A percentile compares a stretch with the other conserved stretches of the same genome.
Evolutionary conservation across 73 alveolate genomes (phyloP).

Genomic region (Chromera velia): DNA sequence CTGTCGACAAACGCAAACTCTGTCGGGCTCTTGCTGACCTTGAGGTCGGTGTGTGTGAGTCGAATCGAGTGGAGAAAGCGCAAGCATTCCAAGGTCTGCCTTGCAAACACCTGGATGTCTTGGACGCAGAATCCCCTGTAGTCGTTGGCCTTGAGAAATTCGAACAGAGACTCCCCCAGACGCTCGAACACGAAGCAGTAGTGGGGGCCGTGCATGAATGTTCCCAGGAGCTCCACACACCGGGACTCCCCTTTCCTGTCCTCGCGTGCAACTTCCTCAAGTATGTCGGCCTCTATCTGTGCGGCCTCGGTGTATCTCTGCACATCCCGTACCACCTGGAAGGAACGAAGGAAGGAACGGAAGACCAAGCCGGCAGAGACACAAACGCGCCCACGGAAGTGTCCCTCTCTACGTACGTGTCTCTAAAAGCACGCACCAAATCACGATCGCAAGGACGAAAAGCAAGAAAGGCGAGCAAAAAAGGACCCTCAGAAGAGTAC

Average conservation of each 20-base stretch:
- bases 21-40: too few relatives aligned
- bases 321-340: slow-evolving; percentile 69
- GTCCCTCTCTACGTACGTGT: too few relatives aligned
- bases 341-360: too few relatives aligned
- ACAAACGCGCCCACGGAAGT: too few relatives aligned
- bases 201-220: slow-evolving; percentile 52
- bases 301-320: slow-evolving; percentile 71
- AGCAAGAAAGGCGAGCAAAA: too few relatives aligned
- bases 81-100: not conserved
- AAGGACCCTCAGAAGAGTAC: too few relatives aligned
- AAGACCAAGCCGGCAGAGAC: too few relatives aligned
- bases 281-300: slow-evolving; percentile 65
- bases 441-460: too few relatives aligned
- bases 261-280: slow-evolving; percentile 44
- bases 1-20: too few relatives aligned
- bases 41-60: not conserved
- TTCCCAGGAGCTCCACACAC: slow-evolving; percentile 30
- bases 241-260: not conserved
- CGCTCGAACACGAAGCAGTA: slow-evolving; percentile 67
- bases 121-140: slow-evolving; percentile 36
- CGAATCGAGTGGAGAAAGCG: not conserved
- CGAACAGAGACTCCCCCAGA: slow-evolving; percentile 71
- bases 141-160: slow-evolving; percentile 62
- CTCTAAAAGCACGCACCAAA: too few relatives aligned
- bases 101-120: not conserved